phyloP scores from a whole-genome alignment of 2,329 filamentous ascomycete species.

The Fusarium setosum region DNA sequence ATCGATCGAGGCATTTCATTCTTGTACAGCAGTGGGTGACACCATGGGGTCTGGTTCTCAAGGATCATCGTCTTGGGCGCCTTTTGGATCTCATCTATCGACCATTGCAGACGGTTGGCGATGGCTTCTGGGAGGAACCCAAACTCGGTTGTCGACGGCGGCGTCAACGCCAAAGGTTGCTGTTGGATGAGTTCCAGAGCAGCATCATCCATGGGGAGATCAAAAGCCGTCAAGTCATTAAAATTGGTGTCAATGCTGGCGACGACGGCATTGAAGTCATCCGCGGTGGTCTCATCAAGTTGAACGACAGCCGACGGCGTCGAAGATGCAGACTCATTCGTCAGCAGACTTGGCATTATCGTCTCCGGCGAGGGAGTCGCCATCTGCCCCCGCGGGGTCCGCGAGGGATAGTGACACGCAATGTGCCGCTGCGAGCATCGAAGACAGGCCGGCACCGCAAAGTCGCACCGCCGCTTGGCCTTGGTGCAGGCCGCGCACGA shows the following conservation, averaged over 20 bases:
- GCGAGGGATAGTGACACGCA: slow-evolving; percentile 58
- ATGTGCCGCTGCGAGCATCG: slow-evolving; percentile 62
- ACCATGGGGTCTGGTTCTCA: slow-evolving; percentile 64
- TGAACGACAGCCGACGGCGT: background rate
- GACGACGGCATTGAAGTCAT: slow-evolving; percentile 33
- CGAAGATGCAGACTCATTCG: slow-evolving; percentile 10
- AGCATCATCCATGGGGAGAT: slow-evolving; percentile 26
- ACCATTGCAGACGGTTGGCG: slow-evolving; percentile 50
- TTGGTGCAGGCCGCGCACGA: slow-evolving; percentile 67
- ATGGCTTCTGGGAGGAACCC: slow-evolving; percentile 41
- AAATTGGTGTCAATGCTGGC: slow-evolving; percentile 27
- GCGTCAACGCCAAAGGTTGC: slow-evolving; percentile 34
- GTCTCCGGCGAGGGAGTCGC: background rate
- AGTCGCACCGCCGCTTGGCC: slow-evolving; percentile 68
- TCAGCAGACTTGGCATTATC: slow-evolving; percentile 18
- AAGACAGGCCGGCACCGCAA: slow-evolving; percentile 61
- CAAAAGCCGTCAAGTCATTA: slow-evolving; percentile 14
- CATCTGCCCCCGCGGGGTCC: background rate
- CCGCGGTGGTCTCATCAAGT: background rate
- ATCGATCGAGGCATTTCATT: slow-evolving; percentile 62
- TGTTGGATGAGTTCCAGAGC: slow-evolving; percentile 37
- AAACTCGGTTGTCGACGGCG: slow-evolving; percentile 37
- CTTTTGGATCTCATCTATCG: slow-evolving; percentile 64
- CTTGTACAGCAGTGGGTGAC: slow-evolving; percentile 62
- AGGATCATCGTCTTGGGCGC: slow-evolving; percentile 60